Conservation (phyloP, 257 asterid genomes). For the Solanum clarkiae region DNA sequence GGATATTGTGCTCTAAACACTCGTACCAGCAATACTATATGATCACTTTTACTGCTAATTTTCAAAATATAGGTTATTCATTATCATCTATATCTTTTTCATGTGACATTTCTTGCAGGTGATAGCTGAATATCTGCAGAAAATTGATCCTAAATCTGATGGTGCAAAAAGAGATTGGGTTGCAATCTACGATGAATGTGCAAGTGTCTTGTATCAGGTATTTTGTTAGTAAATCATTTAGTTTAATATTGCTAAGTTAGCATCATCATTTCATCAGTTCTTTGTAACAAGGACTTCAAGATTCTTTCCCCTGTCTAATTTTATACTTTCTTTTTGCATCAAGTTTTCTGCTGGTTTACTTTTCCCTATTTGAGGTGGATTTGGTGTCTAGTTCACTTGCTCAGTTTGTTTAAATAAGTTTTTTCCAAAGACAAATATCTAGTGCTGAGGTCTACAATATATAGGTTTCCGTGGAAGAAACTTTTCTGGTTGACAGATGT, state of each 20-base stretch:
- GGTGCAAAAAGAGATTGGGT: constrained; percentile 99
- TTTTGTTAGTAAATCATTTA: not conserved
- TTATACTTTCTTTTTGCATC: not conserved
- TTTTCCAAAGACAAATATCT: not conserved
- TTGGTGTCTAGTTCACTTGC: not conserved
- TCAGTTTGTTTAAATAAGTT: not conserved
- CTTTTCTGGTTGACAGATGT: not conserved
- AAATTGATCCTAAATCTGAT: constrained; percentile 94
- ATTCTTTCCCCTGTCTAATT: not conserved
- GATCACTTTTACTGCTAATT: not conserved
- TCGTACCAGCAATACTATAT: not conserved
- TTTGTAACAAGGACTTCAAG: not conserved
- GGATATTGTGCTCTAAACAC: not conserved
- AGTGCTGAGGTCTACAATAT: not conserved
- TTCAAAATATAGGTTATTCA: not conserved
- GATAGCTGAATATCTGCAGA: constrained; percentile 94
- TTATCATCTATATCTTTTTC: not conserved
- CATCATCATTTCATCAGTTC: not conserved
- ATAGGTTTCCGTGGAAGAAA: not conserved
- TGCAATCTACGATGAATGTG: constrained; percentile 95
- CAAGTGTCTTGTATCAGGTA: constrained; percentile 85
- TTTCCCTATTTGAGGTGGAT: not conserved
- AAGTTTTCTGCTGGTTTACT: not conserved
- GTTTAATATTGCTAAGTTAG: not conserved
- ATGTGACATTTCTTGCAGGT: constrained; percentile 37